These are phyloP conservation scores for Populus deltoides DNA, from an alignment of 345 rosid genomes.

Conservation along the genomic window DNA sequence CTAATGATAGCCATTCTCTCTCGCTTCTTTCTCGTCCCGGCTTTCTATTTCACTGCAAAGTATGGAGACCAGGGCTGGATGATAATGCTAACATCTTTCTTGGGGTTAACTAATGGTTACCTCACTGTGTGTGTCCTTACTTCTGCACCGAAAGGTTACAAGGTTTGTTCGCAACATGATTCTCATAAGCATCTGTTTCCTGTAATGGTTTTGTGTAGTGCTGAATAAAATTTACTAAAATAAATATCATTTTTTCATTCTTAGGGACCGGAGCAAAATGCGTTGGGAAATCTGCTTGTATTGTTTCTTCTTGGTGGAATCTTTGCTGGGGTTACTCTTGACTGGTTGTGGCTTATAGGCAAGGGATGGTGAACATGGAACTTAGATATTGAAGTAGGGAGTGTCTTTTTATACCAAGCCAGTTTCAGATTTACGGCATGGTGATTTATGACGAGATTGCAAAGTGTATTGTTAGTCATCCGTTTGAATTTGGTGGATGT, in stretches of 20 bases:
- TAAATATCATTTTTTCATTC: not conserved
- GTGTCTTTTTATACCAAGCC: no score
- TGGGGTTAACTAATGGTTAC: conserved; percentile 72
- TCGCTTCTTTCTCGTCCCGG: conserved; percentile 59
- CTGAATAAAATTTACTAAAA: not conserved
- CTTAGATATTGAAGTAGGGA: not conserved
- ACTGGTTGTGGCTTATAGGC: conserved; percentile 69
- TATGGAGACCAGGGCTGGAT: conserved; percentile 87
- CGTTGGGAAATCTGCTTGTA: conserved; percentile 61
- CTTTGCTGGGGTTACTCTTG: conserved; percentile 53
- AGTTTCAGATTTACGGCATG: not conserved
- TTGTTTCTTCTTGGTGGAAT: conserved; percentile 53
- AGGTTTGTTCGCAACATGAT: conserved; percentile 35
- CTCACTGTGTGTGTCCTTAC: conserved; percentile 76
- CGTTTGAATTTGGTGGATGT: not conserved
- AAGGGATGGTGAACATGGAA: conserved; percentile 38
- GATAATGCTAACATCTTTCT: conserved; percentile 65
- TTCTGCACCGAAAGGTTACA: conserved; percentile 77
- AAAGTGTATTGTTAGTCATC: not conserved
- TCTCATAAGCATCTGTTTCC: not conserved
- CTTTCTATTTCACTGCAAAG: conserved; percentile 73
- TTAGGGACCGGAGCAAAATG: conserved; percentile 73
- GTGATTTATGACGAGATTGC: not conserved
- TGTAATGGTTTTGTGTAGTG: not conserved
- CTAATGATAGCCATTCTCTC: conserved; percentile 39